phyloP scores from a whole-genome alignment of 2,329 filamentous ascomycete species.

The Phyllosticta citribraziliensis region DNA sequence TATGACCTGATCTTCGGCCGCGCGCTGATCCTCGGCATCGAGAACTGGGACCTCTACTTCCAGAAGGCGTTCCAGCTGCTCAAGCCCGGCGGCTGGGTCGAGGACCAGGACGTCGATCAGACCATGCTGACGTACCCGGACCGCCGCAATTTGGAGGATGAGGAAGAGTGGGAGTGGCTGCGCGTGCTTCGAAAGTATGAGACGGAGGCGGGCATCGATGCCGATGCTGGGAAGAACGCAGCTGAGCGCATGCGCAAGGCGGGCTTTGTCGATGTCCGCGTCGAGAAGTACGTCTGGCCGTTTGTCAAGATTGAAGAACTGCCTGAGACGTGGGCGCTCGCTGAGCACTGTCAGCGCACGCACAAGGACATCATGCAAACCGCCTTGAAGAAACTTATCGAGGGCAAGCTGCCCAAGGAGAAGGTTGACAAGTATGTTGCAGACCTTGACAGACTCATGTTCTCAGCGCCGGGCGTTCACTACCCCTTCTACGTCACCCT shows the following conservation, averaged over 20 bases:
- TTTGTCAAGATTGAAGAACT: background rate
- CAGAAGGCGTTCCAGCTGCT: constrained; percentile 19
- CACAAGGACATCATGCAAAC: background rate
- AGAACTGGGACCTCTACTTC: constrained; percentile 24
- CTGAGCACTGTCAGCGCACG: background rate
- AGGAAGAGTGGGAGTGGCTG: background rate
- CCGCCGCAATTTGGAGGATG: background rate
- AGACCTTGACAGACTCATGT: background rate
- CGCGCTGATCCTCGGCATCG: constrained; percentile 21
- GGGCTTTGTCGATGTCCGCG: background rate
- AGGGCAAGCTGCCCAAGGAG: background rate
- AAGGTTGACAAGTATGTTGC: background rate
- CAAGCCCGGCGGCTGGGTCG: constrained; percentile 25
- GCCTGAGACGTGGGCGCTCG: background rate
- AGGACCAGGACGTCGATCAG: constrained; percentile 21
- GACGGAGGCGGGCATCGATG: background rate
- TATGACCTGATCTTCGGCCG: constrained; percentile 28
- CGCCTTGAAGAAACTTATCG: background rate
- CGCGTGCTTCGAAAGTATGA: background rate
- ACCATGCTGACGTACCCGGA: background rate
- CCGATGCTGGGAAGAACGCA: background rate
- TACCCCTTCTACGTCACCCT: background rate
- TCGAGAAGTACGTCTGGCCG: background rate
- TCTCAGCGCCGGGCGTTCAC: background rate
- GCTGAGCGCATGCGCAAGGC: background rate